Conservation (phyloP, 2,329 filamentous ascomycete genomes). For the Colletotrichum tabaci region DNA sequence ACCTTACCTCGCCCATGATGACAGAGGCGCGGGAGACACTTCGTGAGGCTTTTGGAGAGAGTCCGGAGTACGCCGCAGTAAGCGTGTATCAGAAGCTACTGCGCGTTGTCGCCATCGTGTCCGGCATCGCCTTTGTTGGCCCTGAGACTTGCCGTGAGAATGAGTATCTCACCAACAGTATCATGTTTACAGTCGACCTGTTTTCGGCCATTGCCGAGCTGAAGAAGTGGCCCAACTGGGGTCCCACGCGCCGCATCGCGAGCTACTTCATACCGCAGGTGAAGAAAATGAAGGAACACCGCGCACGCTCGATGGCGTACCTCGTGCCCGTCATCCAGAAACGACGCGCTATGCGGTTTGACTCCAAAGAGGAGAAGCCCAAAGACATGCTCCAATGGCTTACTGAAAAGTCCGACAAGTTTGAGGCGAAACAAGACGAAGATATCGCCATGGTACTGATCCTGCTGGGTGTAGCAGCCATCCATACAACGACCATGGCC, state of each 20-base stretch:
- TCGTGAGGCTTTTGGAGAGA: not conserved
- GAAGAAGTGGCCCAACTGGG: not conserved
- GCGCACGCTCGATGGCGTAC: not conserved
- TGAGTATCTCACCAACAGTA: slow-evolving; percentile 55
- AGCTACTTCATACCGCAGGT: not conserved
- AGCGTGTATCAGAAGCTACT: slow-evolving; percentile 58
- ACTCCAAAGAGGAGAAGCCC: slow-evolving; percentile 48
- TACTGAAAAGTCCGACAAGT: slow-evolving; percentile 54
- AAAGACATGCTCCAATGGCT: slow-evolving; percentile 66
- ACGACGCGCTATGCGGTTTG: not conserved
- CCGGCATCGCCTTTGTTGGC: slow-evolving; percentile 63
- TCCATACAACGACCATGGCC: slow-evolving; percentile 64
- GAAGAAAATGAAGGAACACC: not conserved
- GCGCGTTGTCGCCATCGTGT: slow-evolving; percentile 61
- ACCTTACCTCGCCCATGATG: not conserved
- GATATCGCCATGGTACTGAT: slow-evolving; percentile 59
- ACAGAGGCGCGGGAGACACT: not conserved
- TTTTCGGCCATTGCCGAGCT: slow-evolving; percentile 48
- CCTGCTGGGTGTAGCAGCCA: slow-evolving; percentile 62
- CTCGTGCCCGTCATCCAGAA: not conserved
- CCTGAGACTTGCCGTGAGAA: slow-evolving; percentile 60
- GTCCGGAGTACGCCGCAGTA: slow-evolving; percentile 40
- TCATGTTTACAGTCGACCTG: slow-evolving; percentile 33
- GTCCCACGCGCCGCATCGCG: not conserved
- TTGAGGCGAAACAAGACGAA: slow-evolving; percentile 50